Percentiles rank a stretch among this genome's conserved stretches.
Evolutionary conservation across 768 basidiomycete species (phyloP).

Genomic region (Termitomyces sp.): DNA sequence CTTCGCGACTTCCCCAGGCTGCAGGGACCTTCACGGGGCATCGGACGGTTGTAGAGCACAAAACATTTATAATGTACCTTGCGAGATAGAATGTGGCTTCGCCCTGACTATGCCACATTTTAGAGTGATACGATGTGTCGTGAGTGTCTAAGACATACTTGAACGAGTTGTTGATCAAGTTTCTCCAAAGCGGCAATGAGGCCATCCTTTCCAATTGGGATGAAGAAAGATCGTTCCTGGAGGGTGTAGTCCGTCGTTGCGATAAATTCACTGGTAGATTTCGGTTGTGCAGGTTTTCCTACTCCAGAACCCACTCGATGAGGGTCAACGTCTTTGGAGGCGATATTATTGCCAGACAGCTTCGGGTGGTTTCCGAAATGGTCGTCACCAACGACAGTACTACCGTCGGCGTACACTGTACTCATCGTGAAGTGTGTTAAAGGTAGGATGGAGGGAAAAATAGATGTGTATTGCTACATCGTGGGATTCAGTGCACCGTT

Average conservation of each 20-base stretch:
- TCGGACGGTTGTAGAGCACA: neutral
- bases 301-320: constrained; percentile 7
- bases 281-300: constrained; percentile 9
- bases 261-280: constrained; percentile 32
- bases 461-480: neutral
- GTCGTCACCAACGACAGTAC: constrained; percentile 35
- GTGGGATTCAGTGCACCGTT: neutral
- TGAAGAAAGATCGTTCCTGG: constrained; percentile 64
- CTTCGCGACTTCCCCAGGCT: constrained; percentile 66
- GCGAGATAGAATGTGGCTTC: constrained; percentile 52
- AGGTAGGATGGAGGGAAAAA: neutral
- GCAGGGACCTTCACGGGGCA: constrained; percentile 39
- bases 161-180: constrained; percentile 56
- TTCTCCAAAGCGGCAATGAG: constrained; percentile 64
- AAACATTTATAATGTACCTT: constrained; percentile 34
- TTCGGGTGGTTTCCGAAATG: constrained; percentile 31
- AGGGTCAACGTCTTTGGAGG: constrained; percentile 9
- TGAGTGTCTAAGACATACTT: constrained; percentile 25
- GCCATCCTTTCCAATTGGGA: constrained; percentile 62
- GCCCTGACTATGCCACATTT: constrained; percentile 40
- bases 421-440: constrained; percentile 18
- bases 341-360: constrained; percentile 12
- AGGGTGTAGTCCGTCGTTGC: constrained; percentile 42
- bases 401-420: constrained; percentile 35
- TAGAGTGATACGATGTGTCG: neutral